These are phyloP conservation scores for Oryza glaberrima DNA, from an alignment of 176 grass and related monocot species.

Conservation along the genomic window DNA sequence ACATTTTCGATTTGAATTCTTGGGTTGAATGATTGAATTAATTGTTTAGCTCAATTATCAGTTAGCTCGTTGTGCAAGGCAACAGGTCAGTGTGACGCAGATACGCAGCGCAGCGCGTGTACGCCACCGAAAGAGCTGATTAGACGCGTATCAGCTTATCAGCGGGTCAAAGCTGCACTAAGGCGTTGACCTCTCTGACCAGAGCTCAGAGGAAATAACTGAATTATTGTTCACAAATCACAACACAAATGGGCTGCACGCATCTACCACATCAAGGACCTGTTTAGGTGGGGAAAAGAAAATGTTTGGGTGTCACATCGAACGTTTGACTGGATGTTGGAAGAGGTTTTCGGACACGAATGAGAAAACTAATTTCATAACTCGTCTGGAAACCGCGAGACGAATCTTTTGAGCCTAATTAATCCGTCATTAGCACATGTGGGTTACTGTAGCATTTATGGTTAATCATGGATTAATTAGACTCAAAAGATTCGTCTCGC, in stretches of 20 bases:
- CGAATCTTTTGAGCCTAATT: too few relatives aligned
- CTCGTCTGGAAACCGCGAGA: too few relatives aligned
- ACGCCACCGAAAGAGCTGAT: constrained; percentile 20
- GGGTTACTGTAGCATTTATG: too few relatives aligned
- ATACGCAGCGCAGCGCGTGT: constrained; percentile 12
- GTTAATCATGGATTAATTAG: too few relatives aligned
- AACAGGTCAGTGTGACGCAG: neutral
- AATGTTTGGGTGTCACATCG: too few relatives aligned
- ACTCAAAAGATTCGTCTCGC: too few relatives aligned
- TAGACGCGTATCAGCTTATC: constrained; percentile 56
- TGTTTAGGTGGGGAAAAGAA: too few relatives aligned
- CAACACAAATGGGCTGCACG: neutral
- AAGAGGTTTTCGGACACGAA: too few relatives aligned
- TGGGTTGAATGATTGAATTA: neutral
- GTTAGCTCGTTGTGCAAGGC: neutral
- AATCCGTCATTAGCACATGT: too few relatives aligned
- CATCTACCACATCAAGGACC: too few relatives aligned
- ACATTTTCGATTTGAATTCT: neutral
- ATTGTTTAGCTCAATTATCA: neutral
- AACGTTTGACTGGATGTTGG: too few relatives aligned
- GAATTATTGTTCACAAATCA: neutral
- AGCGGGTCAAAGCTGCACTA: constrained; percentile 22
- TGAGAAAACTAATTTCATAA: too few relatives aligned
- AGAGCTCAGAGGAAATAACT: neutral
- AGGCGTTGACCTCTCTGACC: constrained; percentile 2